phyloP scores from a whole-genome alignment of 2,329 filamentous ascomycete genomes.

The Claviceps pusilla region DNA sequence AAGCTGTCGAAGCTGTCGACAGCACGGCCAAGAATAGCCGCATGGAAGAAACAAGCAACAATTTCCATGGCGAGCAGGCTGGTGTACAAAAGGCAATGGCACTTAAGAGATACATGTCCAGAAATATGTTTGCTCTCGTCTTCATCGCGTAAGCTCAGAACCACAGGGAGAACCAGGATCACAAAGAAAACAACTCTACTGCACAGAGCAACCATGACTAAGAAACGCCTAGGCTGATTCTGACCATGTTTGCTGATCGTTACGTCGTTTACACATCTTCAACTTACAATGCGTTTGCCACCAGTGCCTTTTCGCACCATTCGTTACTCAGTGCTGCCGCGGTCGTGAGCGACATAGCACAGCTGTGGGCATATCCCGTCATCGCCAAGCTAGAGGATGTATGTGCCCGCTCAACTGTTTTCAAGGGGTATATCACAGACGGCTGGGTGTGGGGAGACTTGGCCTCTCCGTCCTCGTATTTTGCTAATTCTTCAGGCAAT shows the following conservation, averaged over 20 bases:
- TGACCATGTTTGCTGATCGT: conserved; percentile 16
- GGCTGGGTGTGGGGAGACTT: background rate
- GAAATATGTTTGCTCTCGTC: conserved; percentile 11
- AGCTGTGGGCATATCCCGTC: conserved; percentile 40
- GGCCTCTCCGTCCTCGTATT: background rate
- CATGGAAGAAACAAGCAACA: conserved; percentile 14
- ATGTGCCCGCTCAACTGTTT: background rate
- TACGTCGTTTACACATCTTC: conserved; percentile 19
- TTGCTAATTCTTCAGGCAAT: background rate
- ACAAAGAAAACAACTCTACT: background rate
- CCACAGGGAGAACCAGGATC: background rate
- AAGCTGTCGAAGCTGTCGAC: background rate
- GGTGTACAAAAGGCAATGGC: conserved; percentile 7
- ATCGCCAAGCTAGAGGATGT: conserved; percentile 43
- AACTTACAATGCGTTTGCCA: conserved; percentile 19
- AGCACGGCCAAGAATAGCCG: background rate
- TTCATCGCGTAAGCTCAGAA: conserved; percentile 9
- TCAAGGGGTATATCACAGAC: background rate
- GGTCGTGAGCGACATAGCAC: conserved; percentile 32
- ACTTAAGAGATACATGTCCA: conserved; percentile 12
- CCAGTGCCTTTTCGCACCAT: conserved; percentile 28
- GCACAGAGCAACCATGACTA: background rate
- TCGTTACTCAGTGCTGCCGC: conserved; percentile 27
- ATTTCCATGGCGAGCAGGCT: background rate
- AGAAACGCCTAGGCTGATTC: conserved; percentile 12